Evolutionary conservation across 192 early-diverging fungal species (phyloP).

Genomic region (Backusella psychrophila): DNA sequence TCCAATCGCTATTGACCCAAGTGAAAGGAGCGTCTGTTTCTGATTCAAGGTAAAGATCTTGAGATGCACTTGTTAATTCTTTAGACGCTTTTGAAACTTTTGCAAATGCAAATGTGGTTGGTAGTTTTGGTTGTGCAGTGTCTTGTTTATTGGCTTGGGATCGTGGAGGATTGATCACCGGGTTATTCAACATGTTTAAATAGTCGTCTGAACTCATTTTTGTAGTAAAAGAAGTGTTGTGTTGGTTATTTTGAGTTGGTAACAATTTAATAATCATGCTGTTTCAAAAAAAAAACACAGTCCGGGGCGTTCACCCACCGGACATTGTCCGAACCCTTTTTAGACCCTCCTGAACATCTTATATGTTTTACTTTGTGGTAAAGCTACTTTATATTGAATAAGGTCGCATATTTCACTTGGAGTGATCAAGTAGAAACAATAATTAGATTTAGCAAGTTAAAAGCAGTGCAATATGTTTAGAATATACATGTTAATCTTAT

Average conservation of each 20-base stretch:
- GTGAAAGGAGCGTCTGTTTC: neutral
- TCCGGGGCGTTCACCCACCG: neutral
- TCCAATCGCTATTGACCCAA: conserved; percentile 6
- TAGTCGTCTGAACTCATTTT: conserved; percentile 1
- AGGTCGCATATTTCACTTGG: too few relatives aligned
- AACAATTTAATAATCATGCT: neutral
- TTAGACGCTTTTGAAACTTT: neutral
- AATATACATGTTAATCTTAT: too few relatives aligned
- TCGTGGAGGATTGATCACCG: conserved; percentile 6
- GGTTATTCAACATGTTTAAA: conserved; percentile 6
- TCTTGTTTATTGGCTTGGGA: neutral
- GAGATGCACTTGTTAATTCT: neutral
- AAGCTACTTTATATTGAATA: too few relatives aligned
- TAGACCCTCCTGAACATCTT: too few relatives aligned
- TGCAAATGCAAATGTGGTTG: neutral
- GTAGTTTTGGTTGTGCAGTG: neutral
- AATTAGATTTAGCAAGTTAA: too few relatives aligned
- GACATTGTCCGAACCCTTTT: neutral
- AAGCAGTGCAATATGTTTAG: too few relatives aligned
- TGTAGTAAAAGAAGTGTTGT: neutral
- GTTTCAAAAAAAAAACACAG: neutral
- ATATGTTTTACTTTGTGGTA: too few relatives aligned
- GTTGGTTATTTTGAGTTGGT: neutral
- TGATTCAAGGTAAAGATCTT: conserved; percentile 2
- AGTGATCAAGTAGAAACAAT: too few relatives aligned